Percentiles rank a stretch among this genome's conserved stretches.
Conservation (phyloP, 345 rosid genomes). For the Lenwebbia sp. region DNA sequence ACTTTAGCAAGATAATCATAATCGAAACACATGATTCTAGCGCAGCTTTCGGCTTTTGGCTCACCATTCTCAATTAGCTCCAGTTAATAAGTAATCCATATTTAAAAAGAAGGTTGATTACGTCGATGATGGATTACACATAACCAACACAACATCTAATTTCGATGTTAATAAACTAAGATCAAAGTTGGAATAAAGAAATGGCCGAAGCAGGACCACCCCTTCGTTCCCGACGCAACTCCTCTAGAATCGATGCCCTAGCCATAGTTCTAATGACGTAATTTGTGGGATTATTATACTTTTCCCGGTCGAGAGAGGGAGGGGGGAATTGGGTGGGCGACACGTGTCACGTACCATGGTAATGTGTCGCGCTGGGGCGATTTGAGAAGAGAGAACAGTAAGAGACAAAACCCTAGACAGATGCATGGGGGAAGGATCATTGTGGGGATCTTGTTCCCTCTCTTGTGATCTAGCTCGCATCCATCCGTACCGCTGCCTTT, state of each 20-base stretch:
- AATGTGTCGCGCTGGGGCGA: constrained; percentile 13
- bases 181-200: background rate
- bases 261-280: background rate
- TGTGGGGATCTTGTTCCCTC: constrained; percentile 45
- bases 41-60: constrained; percentile 41
- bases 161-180: background rate
- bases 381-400: constrained; percentile 15
- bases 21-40: constrained; percentile 28
- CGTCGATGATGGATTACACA: constrained; percentile 17
- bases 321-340: constrained; percentile 16
- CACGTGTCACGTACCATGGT: constrained; percentile 8
- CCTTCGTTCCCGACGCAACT: constrained; percentile 2
- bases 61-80: background rate
- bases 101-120: constrained; percentile 4
- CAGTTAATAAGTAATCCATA: background rate
- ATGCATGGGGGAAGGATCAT: constrained; percentile 27
- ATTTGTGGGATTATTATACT: background rate
- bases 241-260: background rate
- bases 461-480: constrained; percentile 5
- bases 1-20: constrained; percentile 4
- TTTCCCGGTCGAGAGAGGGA: background rate
- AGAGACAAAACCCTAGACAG: constrained; percentile 52
- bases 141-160: background rate
- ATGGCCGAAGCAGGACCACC: constrained; percentile 22
- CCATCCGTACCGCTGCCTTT: constrained; percentile 12